Base-by-base conservation (phyloP, 805 yeast genomes). In the Starmerella riodocensis region DNA sequence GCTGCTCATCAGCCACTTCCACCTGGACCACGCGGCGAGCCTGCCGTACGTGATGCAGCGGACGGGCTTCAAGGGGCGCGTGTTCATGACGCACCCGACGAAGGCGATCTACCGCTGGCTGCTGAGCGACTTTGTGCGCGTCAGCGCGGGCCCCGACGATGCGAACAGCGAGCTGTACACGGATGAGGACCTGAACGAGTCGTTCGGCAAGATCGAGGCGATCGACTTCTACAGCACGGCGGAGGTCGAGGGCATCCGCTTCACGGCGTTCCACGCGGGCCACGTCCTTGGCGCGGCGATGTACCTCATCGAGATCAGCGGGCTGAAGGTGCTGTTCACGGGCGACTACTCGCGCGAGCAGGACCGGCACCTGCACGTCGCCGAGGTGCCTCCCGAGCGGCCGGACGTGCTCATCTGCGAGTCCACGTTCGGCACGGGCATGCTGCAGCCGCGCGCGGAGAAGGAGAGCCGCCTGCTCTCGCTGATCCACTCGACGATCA, bases 221-320 rank as follows among this genome's bases (percentile, higher is more conserved):
- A 74, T 91, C 19, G 98, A 91, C 58, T 91, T 79, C 59, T 97
- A 91, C 59, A 83, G 96, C 4, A 91, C 98, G 0, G 72, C 84
- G 48, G 97, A 91, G 52, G 81, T 86, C 26, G 93, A 82, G 43
- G 98, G 98, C 37, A 78, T 91, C 41, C 69, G 91, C 54, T 88
- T 91, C 64, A 91, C 98, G 1, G 98, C 98, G 1, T 91, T 79
- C 59, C 99, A 88, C 62, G 99, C 99, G 6, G 99, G 99, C n/a
- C 99, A 91, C 67, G 99, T 91, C 11, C 65, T 91, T 32, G 99
- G 99, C 40, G 97, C 98, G 9, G 95, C 97, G 11, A 91, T 91
- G 97, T 91, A 78, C 59, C 76, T 91, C 49, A 73, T 91, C 35
- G 99, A 91, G 59, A 79, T 91, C 52, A 95, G 94, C 16, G 96